phyloP scores from a whole-genome alignment of 1,284 basidiomycete genomes.

The Tausonia pullulans region DNA sequence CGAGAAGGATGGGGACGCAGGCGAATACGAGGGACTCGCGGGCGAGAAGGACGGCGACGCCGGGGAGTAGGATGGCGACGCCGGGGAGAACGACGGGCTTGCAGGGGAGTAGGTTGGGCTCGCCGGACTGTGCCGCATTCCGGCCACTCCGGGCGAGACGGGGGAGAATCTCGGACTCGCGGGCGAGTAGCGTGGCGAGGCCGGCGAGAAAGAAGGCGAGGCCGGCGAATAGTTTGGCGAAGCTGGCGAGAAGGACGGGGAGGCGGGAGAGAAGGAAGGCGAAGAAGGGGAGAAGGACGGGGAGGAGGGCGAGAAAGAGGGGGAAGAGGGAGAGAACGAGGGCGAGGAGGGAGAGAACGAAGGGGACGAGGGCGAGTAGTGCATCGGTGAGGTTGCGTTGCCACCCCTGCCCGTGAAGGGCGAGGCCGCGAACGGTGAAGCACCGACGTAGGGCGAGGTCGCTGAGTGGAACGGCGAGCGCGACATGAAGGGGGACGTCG shows the following conservation, averaged over 20 bases:
- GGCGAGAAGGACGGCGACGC: slow-evolving; percentile 29
- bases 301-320: slow-evolving; percentile 52
- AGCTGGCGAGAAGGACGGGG: slow-evolving; percentile 37
- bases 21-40: slow-evolving; percentile 60
- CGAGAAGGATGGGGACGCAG: slow-evolving; percentile 73
- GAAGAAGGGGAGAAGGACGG: slow-evolving; percentile 74
- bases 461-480: slow-evolving; percentile 59
- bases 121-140: slow-evolving; percentile 19
- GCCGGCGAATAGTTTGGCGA: slow-evolving; percentile 23
- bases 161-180: slow-evolving; percentile 14
- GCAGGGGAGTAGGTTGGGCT: slow-evolving; percentile 37
- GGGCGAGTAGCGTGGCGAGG: slow-evolving; percentile 46
- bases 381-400: slow-evolving; percentile 44
- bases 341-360: slow-evolving; percentile 69
- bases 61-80: slow-evolving; percentile 21
- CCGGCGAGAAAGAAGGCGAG: slow-evolving; percentile 35
- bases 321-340: slow-evolving; percentile 31
- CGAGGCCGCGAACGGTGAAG: slow-evolving; percentile 28
- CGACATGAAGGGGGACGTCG: slow-evolving; percentile 60
- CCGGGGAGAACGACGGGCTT: slow-evolving; percentile 25
- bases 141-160: too few species aligned
- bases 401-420: slow-evolving; percentile 39
- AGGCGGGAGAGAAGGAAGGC: slow-evolving; percentile 75
- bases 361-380: slow-evolving; percentile 20
- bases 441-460: slow-evolving; percentile 17